Evolutionary conservation across 2,329 filamentous ascomycete species (phyloP), one percentile per base, ranked within the genome.

Genomic region (Aspergillus hortae): DNA sequence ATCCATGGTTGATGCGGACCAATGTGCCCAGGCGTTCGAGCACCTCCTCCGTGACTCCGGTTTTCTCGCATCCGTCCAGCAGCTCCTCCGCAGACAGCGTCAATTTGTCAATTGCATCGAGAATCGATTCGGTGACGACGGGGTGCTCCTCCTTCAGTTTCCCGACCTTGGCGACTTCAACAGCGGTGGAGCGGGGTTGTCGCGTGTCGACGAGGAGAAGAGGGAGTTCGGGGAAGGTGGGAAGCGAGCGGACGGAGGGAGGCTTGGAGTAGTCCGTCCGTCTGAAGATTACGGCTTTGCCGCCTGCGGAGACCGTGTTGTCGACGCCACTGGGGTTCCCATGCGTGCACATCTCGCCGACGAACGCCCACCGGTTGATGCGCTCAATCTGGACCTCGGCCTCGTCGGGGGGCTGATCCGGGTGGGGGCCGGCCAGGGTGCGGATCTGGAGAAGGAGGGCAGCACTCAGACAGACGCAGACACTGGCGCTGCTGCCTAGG

Each of bases 341-440:
- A 67, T 99, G 94, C 57, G 97, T 96, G 73, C 91, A 94, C 84
- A 97, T 88, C 71, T 99, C 94, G 21, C 88, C 88, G 1, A 99
- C 94, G 71, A 96, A 97, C 0, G 94, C 92, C 94, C 95, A 99
- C 56, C 89, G 83, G 72, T 99, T 99, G 74, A 99, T 96, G 57
- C 92, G 85, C 74, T 97, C 92, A 27, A 97, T 82, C 68, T 99
- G 92, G 41, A 91, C 74, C 54, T 89, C 85, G n/a, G 90, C 90
- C 74, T 99, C 94, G 49, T 90, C 86, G 0, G 85, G 74, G 4
- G 91, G 90, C 70, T 97, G 92, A 63, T 97, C 92, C 0, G 89
- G 89, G 67, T 97, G 92, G 1, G 94, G 94, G 0, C 91, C 91
- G 1, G 90, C 88, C 5, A 99, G 79, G 2, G 92, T 90, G 47